Base-by-base conservation (phyloP, 768 basidiomycete genomes). In the Butyriboletus loyo region DNA sequence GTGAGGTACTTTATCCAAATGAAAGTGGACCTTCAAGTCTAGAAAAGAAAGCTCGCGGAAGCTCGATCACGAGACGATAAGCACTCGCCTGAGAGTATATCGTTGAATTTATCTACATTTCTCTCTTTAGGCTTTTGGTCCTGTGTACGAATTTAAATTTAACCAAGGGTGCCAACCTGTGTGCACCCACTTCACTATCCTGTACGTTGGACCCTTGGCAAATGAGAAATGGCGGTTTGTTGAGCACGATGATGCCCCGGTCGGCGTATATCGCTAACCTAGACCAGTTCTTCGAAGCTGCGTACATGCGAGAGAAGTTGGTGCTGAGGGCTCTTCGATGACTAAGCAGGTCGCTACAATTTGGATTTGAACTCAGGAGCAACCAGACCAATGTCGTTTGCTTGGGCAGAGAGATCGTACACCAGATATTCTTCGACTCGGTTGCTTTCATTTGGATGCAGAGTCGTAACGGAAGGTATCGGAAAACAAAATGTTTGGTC, bases 191-290 rank as follows among this genome's bases (percentile, higher is more conserved):
- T 37, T 63, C 46, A 27, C 38, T 42, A 46, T 59, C 52, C 45
- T 65, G 65, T 52, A 15, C 42, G 36, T 75, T 50, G 27, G 64
- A 70, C 47, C 64, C 61, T 66, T 86, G 85, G 51, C 80, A 83
- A 13, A 82, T 63, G 37, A 86, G 70, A 21, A 75, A 78, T 4
- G 81, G 73, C 4, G 85, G 84, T 61, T 87, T 87, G 60, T 85
- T 82, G 37, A 85, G 57, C 7, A 85, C 73, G 17, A 85, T 66
- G n/a, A 79, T 50, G 19, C 73, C 71, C 37, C 75, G 73, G 66
- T 86, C 85, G 50, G 77, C 71, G 61, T 84, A 87, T 7, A 85
- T 52, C 17, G 68, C 70, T 28, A 61, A 35, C 59, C 66, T 68
- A 38, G 70, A 60, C 68, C 68, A 72, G 49, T 65, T 60, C 66